Evolutionary conservation across 139 green algal genomes (phyloP), one percentile per base, ranked within the genome.

Genomic region (Coelastrella sp.): DNA sequence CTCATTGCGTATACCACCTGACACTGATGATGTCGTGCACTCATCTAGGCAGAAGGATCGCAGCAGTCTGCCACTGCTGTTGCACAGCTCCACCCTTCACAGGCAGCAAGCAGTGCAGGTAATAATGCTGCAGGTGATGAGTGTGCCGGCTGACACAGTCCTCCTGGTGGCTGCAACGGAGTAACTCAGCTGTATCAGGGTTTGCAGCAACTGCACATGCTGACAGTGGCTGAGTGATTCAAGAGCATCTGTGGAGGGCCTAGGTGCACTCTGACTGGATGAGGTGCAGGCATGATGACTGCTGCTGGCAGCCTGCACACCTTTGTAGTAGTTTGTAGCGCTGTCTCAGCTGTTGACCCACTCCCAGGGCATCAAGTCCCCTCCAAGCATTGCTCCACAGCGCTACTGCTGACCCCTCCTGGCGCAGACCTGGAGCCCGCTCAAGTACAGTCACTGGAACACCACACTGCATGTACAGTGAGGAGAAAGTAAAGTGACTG

Each of bases 311-410:
- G 88, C 76, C 81, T 82, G n/a, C 90, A 35, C 19, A 86, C 35
- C 35, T 49, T 49, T 49, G 35, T 49, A 49, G 60, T 22, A 97
- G 73, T 35, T 80, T 91, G 76, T 94, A 86, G 17, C 72, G 58
- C 8, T 78, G 57, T 19, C 95, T 86, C 66, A 97, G 89, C 61
- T 92, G 22, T 12, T 94, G 89, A 9, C 59, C 96, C 4, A 95
- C 92, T 0, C 91, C 93, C 20, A 98, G 81, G 0, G 92, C 92
- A 60, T 98, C 96, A 79, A 98, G 91, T 0, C 94, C 96, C 7
- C 92, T 89, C 93, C 95, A 98, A 12, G 94, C 96, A 84, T 98
- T 98, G 60, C 91, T 92, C 93, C 94, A 97, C 0, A 98, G 78
- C 0, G 91, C 94, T 25, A 97, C 90, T 7, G 96, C 95, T 7